These are phyloP conservation scores for Trichocladium uniseriatum DNA, from an alignment of 495 filamentous ascomycete genomes.

Conservation along the genomic window DNA sequence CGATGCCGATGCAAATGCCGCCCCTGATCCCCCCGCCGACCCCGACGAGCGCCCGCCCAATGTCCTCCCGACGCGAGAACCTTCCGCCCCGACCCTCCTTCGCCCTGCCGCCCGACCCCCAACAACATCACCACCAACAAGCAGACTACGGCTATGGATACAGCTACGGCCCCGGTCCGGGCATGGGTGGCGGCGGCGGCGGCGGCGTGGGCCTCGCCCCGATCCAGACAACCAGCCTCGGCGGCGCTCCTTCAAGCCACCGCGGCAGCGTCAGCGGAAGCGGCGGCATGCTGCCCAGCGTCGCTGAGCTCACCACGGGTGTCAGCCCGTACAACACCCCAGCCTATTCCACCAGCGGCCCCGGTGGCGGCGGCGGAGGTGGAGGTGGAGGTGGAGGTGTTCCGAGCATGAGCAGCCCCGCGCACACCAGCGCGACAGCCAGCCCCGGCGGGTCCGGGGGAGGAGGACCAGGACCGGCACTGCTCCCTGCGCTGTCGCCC, in stretches of 20 bases:
- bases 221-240: conserved; percentile 27
- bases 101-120: background rate
- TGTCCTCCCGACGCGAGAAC: conserved; percentile 37
- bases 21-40: conserved; percentile 9
- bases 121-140: conserved; percentile 3
- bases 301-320: conserved; percentile 48
- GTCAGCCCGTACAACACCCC: conserved; percentile 45
- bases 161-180: conserved; percentile 15
- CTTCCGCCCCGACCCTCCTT: conserved; percentile 31
- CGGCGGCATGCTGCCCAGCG: conserved; percentile 38
- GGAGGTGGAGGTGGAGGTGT: too few species aligned
- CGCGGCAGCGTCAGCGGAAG: background rate
- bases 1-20: conserved; percentile 13
- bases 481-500: conserved; percentile 29
- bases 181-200: too few species aligned
- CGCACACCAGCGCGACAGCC: conserved; percentile 29
- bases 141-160: conserved; percentile 26
- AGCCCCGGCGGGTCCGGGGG: conserved; percentile 28
- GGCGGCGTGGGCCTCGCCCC: conserved; percentile 36
- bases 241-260: conserved; percentile 9
- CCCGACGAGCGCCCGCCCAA: conserved; percentile 11
- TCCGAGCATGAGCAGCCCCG: conserved; percentile 23
- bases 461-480: background rate
- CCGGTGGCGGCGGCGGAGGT: background rate
- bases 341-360: conserved; percentile 26